These are phyloP conservation scores for Hura crepitans DNA, from an alignment of 441 rosid genomes.

Conservation along the genomic window DNA sequence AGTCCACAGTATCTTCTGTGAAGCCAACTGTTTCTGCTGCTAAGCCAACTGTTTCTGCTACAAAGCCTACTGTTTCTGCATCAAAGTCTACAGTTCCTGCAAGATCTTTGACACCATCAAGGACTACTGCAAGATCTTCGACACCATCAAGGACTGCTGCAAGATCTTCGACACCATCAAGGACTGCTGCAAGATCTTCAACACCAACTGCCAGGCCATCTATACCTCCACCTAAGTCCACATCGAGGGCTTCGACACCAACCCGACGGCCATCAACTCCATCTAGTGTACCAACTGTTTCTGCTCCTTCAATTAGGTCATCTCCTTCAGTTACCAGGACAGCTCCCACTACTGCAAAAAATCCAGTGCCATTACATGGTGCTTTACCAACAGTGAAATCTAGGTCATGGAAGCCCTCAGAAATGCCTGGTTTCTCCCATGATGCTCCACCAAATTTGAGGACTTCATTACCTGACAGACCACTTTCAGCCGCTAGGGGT, in stretches of 20 bases:
- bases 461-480: slow-evolving; percentile 74
- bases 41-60: slow-evolving; percentile 38
- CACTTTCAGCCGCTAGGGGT: slow-evolving; percentile 89
- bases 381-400: slow-evolving; percentile 73
- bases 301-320: slow-evolving; percentile 55
- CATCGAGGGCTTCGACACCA: slow-evolving; percentile 78
- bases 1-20: slow-evolving; percentile 56
- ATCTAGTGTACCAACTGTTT: slow-evolving; percentile 40
- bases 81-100: slow-evolving; percentile 51
- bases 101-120: no score
- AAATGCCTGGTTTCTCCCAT: slow-evolving; percentile 94
- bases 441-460: slow-evolving; percentile 96
- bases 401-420: slow-evolving; percentile 93
- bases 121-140: no score
- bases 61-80: slow-evolving; percentile 43
- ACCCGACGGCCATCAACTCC: slow-evolving; percentile 66
- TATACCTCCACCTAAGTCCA: slow-evolving; percentile 57
- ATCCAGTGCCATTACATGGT: slow-evolving; percentile 54
- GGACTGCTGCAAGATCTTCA: slow-evolving; percentile 72
- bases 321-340: slow-evolving; percentile 47
- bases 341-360: slow-evolving; percentile 45
- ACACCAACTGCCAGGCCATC: slow-evolving; percentile 79
- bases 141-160: no score
- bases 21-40: slow-evolving; percentile 41
- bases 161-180: slow-evolving; percentile 68